phyloP scores from a whole-genome alignment of 2,329 filamentous ascomycete species.

The Xylaria sp. region DNA sequence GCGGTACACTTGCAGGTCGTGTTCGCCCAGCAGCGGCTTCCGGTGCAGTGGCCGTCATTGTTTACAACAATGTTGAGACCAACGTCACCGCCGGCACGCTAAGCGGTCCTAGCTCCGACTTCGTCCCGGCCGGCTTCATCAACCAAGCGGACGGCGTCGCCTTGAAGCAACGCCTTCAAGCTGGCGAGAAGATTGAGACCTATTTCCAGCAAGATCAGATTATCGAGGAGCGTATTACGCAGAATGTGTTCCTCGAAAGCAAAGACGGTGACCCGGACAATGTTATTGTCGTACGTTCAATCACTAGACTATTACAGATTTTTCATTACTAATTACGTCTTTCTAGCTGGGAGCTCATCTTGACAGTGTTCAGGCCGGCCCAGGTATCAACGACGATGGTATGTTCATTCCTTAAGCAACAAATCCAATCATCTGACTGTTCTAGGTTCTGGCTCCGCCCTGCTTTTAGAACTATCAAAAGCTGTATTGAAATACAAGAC shows the following conservation, averaged over 20 bases:
- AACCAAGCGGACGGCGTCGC: constrained; percentile 17
- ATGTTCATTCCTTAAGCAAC: not conserved
- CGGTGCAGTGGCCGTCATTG: constrained; percentile 14
- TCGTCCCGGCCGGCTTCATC: constrained; percentile 20
- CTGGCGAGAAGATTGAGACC: constrained; percentile 10
- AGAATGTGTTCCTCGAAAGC: constrained; percentile 20
- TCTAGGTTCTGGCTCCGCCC: constrained; percentile 10
- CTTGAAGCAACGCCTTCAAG: constrained; percentile 7
- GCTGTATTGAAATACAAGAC: constrained; percentile 17
- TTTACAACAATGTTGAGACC: constrained; percentile 20
- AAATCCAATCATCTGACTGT: not conserved
- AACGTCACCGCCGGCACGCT: constrained; percentile 19
- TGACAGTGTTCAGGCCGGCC: constrained; percentile 18
- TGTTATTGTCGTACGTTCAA: constrained; percentile 7
- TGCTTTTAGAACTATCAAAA: constrained; percentile 14
- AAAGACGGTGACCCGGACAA: constrained; percentile 13
- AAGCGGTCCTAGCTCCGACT: constrained; percentile 13
- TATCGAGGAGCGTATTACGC: constrained; percentile 14
- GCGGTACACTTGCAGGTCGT: constrained; percentile 20
- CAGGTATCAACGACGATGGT: constrained; percentile 21
- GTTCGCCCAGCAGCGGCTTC: constrained; percentile 17
- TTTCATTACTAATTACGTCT: not conserved
- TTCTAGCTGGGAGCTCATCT: constrained; percentile 15
- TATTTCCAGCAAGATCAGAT: constrained; percentile 22
- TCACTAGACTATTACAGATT: not conserved